phyloP scores from a whole-genome alignment of 2,329 filamentous ascomycete species.

The Alternaria sp. region DNA sequence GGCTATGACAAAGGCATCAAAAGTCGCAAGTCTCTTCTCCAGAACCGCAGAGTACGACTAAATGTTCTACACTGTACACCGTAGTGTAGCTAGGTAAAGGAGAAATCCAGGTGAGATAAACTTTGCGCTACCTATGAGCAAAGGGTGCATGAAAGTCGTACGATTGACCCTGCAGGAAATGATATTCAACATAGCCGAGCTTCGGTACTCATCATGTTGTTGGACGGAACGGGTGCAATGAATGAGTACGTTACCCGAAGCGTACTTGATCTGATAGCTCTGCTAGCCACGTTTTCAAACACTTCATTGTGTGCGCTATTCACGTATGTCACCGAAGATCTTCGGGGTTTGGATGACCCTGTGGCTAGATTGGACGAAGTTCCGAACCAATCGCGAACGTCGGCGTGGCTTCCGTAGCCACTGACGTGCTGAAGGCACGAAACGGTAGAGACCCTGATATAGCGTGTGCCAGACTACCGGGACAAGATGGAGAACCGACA shows the following conservation, averaged over 20 bases:
- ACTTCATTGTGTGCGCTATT: neutral
- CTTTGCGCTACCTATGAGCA: neutral
- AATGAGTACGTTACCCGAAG: neutral
- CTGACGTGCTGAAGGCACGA: neutral
- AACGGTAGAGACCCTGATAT: conserved; percentile 9
- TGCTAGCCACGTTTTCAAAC: neutral
- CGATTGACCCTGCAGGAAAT: neutral
- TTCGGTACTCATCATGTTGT: neutral
- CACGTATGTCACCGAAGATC: conserved; percentile 6
- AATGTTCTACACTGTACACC: neutral
- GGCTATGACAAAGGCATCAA: neutral
- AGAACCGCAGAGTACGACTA: neutral
- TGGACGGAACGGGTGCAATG: neutral
- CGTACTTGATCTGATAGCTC: neutral
- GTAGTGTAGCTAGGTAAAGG: neutral
- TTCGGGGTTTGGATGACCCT: conserved; percentile 7
- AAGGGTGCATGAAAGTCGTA: neutral
- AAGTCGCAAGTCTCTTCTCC: neutral
- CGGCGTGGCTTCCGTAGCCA: neutral
- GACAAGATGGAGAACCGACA: neutral
- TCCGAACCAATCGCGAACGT: neutral
- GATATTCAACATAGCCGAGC: neutral
- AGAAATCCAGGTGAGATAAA: neutral
- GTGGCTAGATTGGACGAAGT: neutral
- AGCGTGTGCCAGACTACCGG: conserved; percentile 2